These are phyloP conservation scores for Solanum chmielewskii DNA, from an alignment of 257 asterid genomes.

Conservation along the genomic window DNA sequence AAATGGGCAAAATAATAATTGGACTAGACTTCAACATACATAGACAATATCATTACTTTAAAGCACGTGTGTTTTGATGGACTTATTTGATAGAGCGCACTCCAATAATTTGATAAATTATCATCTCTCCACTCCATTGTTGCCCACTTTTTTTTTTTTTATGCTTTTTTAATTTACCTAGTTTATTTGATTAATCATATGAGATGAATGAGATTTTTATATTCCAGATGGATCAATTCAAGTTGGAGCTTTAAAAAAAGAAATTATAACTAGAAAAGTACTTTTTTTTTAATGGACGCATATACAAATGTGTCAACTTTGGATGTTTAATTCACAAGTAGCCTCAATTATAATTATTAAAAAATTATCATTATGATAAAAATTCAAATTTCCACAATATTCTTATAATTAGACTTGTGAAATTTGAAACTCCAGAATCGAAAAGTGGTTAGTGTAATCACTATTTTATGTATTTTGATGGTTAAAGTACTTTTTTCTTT, in stretches of 20 bases:
- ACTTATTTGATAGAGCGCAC: constrained; percentile 9
- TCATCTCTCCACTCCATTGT: constrained; percentile 20
- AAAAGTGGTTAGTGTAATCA: neutral
- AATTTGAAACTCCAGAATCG: neutral
- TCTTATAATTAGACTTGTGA: neutral
- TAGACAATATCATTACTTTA: constrained; percentile 22
- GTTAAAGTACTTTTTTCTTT: neutral
- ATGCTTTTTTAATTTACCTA: too few relatives aligned
- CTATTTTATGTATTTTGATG: neutral
- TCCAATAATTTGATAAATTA: constrained; percentile 2
- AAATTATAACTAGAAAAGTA: neutral
- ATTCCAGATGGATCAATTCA: rapidly evolving
- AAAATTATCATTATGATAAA: neutral
- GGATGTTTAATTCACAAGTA: neutral
- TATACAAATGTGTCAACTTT: neutral
- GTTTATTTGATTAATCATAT: neutral
- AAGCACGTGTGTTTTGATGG: constrained; percentile 43
- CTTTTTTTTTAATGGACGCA: neutral
- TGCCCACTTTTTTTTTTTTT: neutral
- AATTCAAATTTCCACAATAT: neutral
- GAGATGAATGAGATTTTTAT: neutral
- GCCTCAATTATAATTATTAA: neutral
- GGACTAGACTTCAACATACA: neutral
- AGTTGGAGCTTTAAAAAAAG: rapidly evolving
- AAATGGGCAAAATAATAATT: neutral